A percentile compares a stretch with the other conserved stretches of the same genome.
Evolutionary conservation across 805 yeast species (phyloP).

Genomic region (Candida sonorensis): DNA sequence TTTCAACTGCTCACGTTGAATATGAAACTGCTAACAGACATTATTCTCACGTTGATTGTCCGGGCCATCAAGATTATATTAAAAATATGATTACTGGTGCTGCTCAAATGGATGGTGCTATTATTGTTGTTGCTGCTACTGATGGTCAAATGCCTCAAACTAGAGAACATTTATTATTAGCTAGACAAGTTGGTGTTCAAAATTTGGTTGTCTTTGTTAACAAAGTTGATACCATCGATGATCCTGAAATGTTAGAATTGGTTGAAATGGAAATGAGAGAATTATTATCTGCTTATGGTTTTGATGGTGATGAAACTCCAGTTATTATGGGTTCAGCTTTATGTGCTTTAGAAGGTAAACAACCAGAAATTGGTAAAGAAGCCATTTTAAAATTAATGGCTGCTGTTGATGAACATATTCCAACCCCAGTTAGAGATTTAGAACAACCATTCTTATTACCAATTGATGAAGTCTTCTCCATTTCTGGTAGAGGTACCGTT

Average conservation of each 20-base stretch:
- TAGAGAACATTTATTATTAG: constrained; percentile 95
- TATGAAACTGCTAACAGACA: constrained; percentile 93
- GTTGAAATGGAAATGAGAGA: constrained; percentile 99
- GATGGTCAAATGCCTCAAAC: constrained; percentile 99
- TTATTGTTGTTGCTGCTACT: constrained; percentile 97
- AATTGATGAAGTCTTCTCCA: constrained; percentile 94
- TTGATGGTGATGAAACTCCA: constrained; percentile 97
- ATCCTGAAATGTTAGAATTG: constrained; percentile 97
- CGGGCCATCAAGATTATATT: constrained; percentile 98
- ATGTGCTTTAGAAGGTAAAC: constrained; percentile 84
- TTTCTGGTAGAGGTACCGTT: constrained; percentile 99
- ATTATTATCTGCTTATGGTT: constrained; percentile 81
- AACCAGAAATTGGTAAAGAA: constrained; percentile 88
- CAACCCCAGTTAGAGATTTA: constrained; percentile 94
- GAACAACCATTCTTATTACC: constrained; percentile 97
- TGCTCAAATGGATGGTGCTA: constrained; percentile 99
- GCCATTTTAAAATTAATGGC: constrained; percentile 78
- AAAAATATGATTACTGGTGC: constrained; percentile 99
- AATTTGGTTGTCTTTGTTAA: constrained; percentile 95
- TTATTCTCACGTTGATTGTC: constrained; percentile 97
- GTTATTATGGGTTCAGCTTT: constrained; percentile 98
- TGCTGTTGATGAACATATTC: constrained; percentile 90
- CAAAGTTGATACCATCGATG: constrained; percentile 97
- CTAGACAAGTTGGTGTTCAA: constrained; percentile 99
- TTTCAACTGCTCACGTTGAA: constrained; percentile 96